Evolutionary conservation across 177 flowering plant genomes (phyloP).

Genomic region (Tripterygium wilfordii): DNA sequence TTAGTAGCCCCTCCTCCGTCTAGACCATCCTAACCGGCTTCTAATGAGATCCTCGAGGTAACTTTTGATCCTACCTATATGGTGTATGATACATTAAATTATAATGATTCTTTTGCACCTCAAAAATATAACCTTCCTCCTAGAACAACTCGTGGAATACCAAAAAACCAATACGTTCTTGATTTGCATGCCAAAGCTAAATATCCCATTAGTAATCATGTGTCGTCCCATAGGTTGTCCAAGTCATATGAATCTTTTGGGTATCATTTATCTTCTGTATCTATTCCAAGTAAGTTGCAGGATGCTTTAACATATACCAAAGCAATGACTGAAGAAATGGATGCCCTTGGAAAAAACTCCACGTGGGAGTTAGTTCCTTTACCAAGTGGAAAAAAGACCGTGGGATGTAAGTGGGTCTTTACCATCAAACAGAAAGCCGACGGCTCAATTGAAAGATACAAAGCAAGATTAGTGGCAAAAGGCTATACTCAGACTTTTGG

Average conservation of each 20-base stretch:
- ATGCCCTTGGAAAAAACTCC: not conserved
- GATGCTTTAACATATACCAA: constrained; percentile 1
- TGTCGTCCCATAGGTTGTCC: not conserved
- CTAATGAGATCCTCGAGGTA: too few species aligned
- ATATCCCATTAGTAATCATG: constrained; percentile 5
- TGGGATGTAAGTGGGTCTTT: not conserved
- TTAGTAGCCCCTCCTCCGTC: too few species aligned
- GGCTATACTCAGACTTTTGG: not conserved
- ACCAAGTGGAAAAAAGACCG: not conserved
- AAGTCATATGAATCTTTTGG: constrained; percentile 1
- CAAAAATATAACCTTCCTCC: too few species aligned
- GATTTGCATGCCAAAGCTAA: constrained; percentile 2
- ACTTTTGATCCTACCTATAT: too few species aligned
- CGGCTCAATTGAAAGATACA: not conserved
- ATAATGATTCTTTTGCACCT: not conserved
- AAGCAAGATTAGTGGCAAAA: constrained; percentile 4
- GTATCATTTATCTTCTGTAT: constrained; percentile 1
- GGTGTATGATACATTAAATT: not conserved
- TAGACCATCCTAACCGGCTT: too few species aligned
- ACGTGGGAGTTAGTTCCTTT: constrained; percentile 3
- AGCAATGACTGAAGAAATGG: constrained; percentile 1
- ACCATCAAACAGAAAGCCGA: not conserved
- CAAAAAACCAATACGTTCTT: constrained; percentile 1
- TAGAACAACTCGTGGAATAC: not conserved
- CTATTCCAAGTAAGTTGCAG: not conserved